These are phyloP conservation scores for Rostrohypoxylon terebratum DNA, from an alignment of 495 filamentous ascomycete genomes.

Conservation along the genomic window DNA sequence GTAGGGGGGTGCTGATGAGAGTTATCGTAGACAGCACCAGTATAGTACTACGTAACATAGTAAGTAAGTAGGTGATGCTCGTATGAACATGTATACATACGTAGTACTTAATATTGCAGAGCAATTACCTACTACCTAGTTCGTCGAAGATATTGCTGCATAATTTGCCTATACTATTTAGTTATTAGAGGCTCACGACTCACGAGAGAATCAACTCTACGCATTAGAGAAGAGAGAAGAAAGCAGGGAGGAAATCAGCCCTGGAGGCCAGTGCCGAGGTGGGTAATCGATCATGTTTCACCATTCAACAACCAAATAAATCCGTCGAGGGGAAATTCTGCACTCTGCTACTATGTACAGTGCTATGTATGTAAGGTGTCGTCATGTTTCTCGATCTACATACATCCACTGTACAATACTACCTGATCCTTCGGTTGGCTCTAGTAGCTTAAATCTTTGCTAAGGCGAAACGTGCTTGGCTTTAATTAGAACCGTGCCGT, in stretches of 20 bases:
- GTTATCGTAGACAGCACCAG: no score
- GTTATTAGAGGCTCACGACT: background rate
- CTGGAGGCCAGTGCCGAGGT: background rate
- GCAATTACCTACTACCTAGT: background rate
- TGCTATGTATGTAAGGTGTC: conserved; percentile 35
- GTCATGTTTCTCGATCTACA: conserved; percentile 33
- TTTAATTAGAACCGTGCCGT: conserved; percentile 34
- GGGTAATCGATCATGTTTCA: background rate
- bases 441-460: conserved; percentile 19
- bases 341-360: no score
- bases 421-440: conserved; percentile 33
- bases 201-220: background rate
- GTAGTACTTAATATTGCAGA: background rate
- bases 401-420: conserved; percentile 20
- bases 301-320: conserved; percentile 5
- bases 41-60: background rate
- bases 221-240: no score
- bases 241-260: no score
- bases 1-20: no score
- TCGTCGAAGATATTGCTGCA: background rate
- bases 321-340: background rate
- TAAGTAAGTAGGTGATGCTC: background rate
- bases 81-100: background rate
- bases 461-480: conserved; percentile 19
- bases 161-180: background rate